phyloP scores from a whole-genome alignment of 257 asterid genomes.

The Scutellaria barbata region DNA sequence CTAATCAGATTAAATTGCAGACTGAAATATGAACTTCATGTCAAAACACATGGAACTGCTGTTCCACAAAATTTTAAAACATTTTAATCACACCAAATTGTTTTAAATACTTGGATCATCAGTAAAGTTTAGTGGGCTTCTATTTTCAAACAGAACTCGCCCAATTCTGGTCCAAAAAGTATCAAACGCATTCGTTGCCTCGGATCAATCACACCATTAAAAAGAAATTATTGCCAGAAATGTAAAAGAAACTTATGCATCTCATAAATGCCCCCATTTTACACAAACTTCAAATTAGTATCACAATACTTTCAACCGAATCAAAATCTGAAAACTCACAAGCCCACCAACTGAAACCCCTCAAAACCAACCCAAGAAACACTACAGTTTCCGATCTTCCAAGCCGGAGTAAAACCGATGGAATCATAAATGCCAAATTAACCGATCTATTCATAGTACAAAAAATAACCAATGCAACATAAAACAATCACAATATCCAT shows the following conservation, averaged over 20 bases:
- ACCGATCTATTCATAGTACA: slow-evolving; percentile 27
- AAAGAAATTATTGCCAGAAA: neutral
- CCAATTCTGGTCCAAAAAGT: neutral
- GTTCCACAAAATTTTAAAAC: neutral
- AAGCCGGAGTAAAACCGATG: slow-evolving; percentile 12
- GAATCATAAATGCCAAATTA: slow-evolving; percentile 10
- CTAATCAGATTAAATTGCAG: neutral
- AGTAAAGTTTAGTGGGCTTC: neutral
- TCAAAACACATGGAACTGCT: neutral
- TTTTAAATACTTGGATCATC: neutral
- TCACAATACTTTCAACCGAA: neutral
- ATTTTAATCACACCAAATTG: neutral
- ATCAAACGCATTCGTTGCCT: neutral
- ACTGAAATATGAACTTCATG: slow-evolving; percentile 7
- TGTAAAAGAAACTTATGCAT: slow-evolving; percentile 3
- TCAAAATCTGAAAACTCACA: slow-evolving; percentile 15
- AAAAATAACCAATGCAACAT: neutral
- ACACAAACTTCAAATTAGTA: neutral
- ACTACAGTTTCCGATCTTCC: slow-evolving; percentile 32
- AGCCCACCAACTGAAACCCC: slow-evolving; percentile 22
- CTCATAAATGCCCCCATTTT: slow-evolving; percentile 19
- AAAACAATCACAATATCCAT: slow-evolving; percentile 18
- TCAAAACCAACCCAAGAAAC: slow-evolving; percentile 24
- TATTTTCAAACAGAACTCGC: neutral
- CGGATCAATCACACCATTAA: neutral